Evolutionary conservation across 352 stramenopile species (phyloP).

Genomic region (Blastocystis sp.): DNA sequence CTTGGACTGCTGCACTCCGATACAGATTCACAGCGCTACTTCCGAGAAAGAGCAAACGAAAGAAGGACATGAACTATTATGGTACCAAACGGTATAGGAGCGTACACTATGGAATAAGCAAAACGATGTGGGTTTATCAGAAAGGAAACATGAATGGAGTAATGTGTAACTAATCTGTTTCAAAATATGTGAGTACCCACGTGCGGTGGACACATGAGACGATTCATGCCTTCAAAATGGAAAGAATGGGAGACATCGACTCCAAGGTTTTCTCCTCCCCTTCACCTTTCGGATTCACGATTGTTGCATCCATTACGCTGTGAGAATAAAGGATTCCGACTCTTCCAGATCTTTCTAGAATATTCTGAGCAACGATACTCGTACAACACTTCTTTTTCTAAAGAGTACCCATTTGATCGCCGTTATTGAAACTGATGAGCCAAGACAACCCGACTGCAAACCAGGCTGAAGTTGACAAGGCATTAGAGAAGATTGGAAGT

Average conservation of each 20-base stretch:
- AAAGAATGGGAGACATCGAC: too few relatives aligned
- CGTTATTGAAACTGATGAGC: neutral
- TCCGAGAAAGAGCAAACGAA: too few relatives aligned
- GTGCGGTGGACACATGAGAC: too few relatives aligned
- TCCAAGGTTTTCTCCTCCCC: too few relatives aligned
- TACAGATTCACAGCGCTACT: too few relatives aligned
- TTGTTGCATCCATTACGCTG: neutral
- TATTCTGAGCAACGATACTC: neutral
- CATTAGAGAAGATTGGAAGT: neutral
- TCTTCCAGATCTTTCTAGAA: slow-evolving; percentile 13
- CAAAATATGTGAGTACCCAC: neutral
- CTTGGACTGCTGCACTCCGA: too few relatives aligned
- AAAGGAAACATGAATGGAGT: neutral
- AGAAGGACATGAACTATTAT: too few relatives aligned
- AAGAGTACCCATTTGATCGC: neutral
- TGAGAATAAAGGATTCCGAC: neutral
- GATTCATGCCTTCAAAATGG: too few relatives aligned
- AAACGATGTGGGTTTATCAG: neutral
- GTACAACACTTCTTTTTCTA: neutral
- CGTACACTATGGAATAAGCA: too few relatives aligned
- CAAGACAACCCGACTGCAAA: neutral
- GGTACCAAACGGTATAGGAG: too few relatives aligned
- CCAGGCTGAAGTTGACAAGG: slow-evolving; percentile 10
- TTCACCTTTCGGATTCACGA: neutral
- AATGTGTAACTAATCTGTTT: neutral